Evolutionary conservation across 495 filamentous ascomycete species (phyloP).

Genomic region (Lepraria neglecta): DNA sequence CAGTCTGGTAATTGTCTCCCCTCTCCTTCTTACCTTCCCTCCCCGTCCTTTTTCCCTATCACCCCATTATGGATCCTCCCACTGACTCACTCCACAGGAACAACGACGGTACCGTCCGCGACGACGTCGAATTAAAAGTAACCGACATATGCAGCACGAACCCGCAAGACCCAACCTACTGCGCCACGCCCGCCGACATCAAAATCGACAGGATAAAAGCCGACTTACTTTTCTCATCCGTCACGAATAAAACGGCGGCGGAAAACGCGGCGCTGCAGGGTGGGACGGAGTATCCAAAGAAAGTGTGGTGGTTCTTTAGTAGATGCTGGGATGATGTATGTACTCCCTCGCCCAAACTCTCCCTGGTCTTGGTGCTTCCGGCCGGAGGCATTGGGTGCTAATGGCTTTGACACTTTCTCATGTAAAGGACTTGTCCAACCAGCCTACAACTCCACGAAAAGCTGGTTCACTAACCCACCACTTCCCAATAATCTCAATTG

Average conservation of each 20-base stretch:
- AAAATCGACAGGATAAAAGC: slow-evolving; percentile 20
- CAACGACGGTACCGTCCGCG: background rate
- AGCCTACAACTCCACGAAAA: slow-evolving; percentile 8
- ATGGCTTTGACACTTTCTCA: background rate
- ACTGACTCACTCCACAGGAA: background rate
- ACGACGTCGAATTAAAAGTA: slow-evolving; percentile 20
- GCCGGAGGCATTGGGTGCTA: background rate
- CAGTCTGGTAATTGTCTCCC: slow-evolving; percentile 10
- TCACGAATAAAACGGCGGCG: background rate
- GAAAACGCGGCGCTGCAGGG: background rate
- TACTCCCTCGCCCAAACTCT: background rate
- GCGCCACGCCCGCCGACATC: slow-evolving; percentile 21
- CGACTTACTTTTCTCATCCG: slow-evolving; percentile 1
- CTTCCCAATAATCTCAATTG: slow-evolving; percentile 10
- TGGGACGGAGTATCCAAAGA: slow-evolving; percentile 17
- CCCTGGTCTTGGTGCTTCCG: background rate
- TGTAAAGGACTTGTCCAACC: slow-evolving; percentile 11
- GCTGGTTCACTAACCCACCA: slow-evolving; percentile 15
- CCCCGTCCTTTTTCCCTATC: background rate
- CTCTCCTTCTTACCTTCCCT: background rate
- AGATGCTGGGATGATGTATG: slow-evolving; percentile 19
- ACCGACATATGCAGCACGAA: slow-evolving; percentile 22
- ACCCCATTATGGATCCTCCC: background rate
- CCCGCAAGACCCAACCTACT: slow-evolving; percentile 17
- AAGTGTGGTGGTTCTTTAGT: slow-evolving; percentile 20